Percentiles rank a stretch among this genome's conserved stretches.
phyloP scores from a whole-genome alignment of 768 basidiomycete genomes.

The Kwoniella mangroviensis region DNA sequence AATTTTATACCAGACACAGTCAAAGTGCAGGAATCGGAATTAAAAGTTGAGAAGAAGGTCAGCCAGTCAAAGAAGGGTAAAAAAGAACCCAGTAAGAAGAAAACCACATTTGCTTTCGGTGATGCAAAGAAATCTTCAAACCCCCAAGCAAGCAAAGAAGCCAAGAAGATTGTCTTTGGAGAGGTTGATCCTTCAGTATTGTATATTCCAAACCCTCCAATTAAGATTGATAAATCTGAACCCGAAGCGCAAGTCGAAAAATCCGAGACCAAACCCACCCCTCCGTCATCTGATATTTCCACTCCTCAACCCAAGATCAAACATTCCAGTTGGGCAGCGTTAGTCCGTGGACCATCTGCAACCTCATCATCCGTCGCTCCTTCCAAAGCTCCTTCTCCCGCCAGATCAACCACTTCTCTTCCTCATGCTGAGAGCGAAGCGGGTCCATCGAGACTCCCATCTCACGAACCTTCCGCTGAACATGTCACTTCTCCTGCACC shows the following conservation, averaged over 20 bases:
- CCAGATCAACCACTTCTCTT: constrained; percentile 30
- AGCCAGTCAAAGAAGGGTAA: constrained; percentile 29
- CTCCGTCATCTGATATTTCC: constrained; percentile 17
- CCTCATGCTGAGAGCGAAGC: constrained; percentile 29
- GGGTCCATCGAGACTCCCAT: constrained; percentile 26
- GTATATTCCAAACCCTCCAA: background rate
- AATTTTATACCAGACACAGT: constrained; percentile 11
- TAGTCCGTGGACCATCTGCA: constrained; percentile 30
- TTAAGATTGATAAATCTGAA: background rate
- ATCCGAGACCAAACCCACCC: constrained; percentile 1
- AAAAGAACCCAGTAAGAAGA: constrained; percentile 22
- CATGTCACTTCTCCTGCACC: constrained; percentile 16
- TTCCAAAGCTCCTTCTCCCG: constrained; percentile 37
- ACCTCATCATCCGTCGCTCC: constrained; percentile 34
- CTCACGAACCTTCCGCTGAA: constrained; percentile 10
- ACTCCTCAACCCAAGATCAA: constrained; percentile 29
- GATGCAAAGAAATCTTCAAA: background rate
- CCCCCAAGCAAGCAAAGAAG: background rate
- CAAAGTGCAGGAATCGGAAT: constrained; percentile 8
- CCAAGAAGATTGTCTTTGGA: constrained; percentile 9
- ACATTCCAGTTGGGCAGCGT: constrained; percentile 50
- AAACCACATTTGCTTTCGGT: constrained; percentile 21
- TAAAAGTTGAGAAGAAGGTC: constrained; percentile 6
- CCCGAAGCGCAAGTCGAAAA: background rate
- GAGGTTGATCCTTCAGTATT: constrained; percentile 12